Conservation (phyloP, 495 filamentous ascomycete genomes). For the Filosporella fistucella region DNA sequence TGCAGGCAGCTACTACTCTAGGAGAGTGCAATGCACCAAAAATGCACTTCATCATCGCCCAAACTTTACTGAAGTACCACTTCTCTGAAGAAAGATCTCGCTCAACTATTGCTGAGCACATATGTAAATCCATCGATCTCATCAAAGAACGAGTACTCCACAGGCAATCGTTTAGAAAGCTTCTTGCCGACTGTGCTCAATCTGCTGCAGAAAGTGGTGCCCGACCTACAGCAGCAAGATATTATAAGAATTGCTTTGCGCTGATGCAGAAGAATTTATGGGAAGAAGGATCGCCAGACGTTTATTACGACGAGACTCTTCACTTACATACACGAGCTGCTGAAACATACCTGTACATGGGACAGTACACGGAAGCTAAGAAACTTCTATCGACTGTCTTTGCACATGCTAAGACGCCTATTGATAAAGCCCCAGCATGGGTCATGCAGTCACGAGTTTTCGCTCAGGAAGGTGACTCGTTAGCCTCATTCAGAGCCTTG, state of each 20-base stretch:
- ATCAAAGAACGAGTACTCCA: slow-evolving; percentile 58
- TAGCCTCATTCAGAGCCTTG: slow-evolving; percentile 61
- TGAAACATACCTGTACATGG: slow-evolving; percentile 78
- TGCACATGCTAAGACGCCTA: slow-evolving; percentile 54
- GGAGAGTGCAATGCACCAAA: slow-evolving; percentile 64
- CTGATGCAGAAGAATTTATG: slow-evolving; percentile 76
- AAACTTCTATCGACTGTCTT: slow-evolving; percentile 61
- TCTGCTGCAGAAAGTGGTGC: slow-evolving; percentile 76
- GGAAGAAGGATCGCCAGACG: slow-evolving; percentile 64
- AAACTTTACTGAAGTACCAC: slow-evolving; percentile 69
- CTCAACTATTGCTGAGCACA: slow-evolving; percentile 71
- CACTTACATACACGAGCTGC: slow-evolving; percentile 68
- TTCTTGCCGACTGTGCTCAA: slow-evolving; percentile 72
- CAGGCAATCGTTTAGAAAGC: slow-evolving; percentile 61
- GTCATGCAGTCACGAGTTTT: slow-evolving; percentile 74
- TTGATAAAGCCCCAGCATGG: slow-evolving; percentile 75
- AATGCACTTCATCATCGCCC: slow-evolving; percentile 87
- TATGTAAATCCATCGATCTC: slow-evolving; percentile 65
- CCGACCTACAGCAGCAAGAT: slow-evolving; percentile 70
- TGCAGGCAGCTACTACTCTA: slow-evolving; percentile 66
- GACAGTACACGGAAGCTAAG: slow-evolving; percentile 57
- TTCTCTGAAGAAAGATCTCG: slow-evolving; percentile 47
- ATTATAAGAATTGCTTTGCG: slow-evolving; percentile 68
- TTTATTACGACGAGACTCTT: slow-evolving; percentile 80
- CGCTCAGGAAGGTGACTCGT: slow-evolving; percentile 64